These are phyloP conservation scores for Penicillium polonicum DNA, from an alignment of 2,329 filamentous ascomycete species.

Conservation along the genomic window DNA sequence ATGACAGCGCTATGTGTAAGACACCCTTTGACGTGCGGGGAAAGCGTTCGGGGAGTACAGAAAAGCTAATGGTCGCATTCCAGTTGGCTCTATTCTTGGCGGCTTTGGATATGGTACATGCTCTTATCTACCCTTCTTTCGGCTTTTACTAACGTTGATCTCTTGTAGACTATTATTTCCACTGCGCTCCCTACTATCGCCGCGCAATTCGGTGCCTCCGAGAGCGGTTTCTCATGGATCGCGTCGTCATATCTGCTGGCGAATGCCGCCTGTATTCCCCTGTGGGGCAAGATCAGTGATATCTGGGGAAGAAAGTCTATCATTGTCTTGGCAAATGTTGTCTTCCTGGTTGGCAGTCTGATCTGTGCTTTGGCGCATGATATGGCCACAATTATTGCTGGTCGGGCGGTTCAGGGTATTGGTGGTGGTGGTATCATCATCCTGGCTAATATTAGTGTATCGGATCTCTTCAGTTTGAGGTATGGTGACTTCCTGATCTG, in stretches of 20 bases:
- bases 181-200: constrained; percentile 49
- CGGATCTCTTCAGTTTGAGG: constrained; percentile 62
- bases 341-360: constrained; percentile 63
- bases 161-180: constrained; percentile 43
- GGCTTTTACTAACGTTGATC: neutral
- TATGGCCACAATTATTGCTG: constrained; percentile 62
- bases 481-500: constrained; percentile 25
- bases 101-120: constrained; percentile 56
- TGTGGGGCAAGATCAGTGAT: constrained; percentile 65
- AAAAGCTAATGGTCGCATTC: constrained; percentile 15
- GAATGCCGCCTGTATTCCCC: constrained; percentile 51
- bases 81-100: constrained; percentile 59
- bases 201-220: constrained; percentile 42
- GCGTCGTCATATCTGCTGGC: constrained; percentile 48
- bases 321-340: constrained; percentile 57
- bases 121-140: neutral
- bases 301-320: constrained; percentile 67
- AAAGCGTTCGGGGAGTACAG: neutral
- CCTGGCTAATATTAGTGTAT: constrained; percentile 64
- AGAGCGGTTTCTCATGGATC: constrained; percentile 51
- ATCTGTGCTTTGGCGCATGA: constrained; percentile 59
- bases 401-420: constrained; percentile 62
- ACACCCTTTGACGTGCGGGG: neutral
- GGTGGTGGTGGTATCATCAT: constrained; percentile 64
- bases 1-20: constrained; percentile 45